phyloP scores from a whole-genome alignment of 1,284 basidiomycete genomes.

The Fomitopsis betulina region DNA sequence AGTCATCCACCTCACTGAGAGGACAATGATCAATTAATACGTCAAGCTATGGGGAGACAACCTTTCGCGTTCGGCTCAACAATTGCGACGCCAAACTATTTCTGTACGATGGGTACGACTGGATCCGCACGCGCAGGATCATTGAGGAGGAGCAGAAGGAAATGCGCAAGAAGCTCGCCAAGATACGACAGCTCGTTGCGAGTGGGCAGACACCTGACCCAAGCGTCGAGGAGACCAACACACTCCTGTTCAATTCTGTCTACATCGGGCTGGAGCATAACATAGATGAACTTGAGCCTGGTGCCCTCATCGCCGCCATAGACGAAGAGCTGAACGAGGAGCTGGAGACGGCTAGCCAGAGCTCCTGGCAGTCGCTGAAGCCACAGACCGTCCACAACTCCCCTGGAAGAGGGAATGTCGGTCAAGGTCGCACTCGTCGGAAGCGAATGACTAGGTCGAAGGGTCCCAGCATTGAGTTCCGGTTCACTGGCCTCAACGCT shows the following conservation, averaged over 20 bases:
- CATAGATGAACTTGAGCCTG: constrained; percentile 68
- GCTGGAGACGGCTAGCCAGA: constrained; percentile 64
- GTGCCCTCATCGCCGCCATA: constrained; percentile 82
- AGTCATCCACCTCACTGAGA: neutral
- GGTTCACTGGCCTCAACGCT: constrained; percentile 58
- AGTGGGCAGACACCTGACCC: constrained; percentile 87
- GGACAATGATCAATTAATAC: neutral
- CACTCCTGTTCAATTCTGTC: constrained; percentile 89
- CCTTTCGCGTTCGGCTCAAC: constrained; percentile 50
- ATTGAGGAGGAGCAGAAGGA: constrained; percentile 89
- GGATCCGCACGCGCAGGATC: constrained; percentile 78
- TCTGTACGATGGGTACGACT: constrained; percentile 93
- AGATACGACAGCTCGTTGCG: constrained; percentile 92
- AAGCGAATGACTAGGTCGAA: constrained; percentile 74
- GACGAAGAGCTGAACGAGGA: constrained; percentile 84
- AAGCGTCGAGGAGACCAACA: constrained; percentile 71
- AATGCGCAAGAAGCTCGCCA: constrained; percentile 82
- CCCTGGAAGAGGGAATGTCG: constrained; percentile 33
- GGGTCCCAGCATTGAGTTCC: constrained; percentile 82
- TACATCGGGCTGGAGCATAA: constrained; percentile 82
- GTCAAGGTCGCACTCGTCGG: constrained; percentile 43
- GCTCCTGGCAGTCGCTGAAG: constrained; percentile 82
- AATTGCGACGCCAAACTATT: constrained; percentile 63
- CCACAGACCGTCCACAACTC: constrained; percentile 35
- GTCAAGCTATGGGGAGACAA: constrained; percentile 42